A percentile compares a stretch with the other conserved stretches of the same genome.
These are phyloP conservation scores for Syzygium malaccense DNA, from an alignment of 441 rosid species.

Conservation along the genomic window DNA sequence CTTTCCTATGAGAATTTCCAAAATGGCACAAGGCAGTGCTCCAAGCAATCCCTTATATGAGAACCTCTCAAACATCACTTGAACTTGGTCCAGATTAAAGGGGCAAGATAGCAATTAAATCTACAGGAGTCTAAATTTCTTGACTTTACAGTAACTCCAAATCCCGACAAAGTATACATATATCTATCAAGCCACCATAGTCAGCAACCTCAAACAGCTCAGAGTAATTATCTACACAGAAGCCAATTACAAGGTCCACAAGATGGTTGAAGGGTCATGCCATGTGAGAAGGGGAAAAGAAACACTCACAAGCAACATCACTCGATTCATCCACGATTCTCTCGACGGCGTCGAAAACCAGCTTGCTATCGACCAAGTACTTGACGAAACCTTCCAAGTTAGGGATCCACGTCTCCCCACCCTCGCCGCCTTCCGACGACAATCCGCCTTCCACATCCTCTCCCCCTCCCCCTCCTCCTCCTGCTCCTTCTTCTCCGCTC, in stretches of 20 bases:
- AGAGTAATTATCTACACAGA: neutral
- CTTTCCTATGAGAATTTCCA: neutral
- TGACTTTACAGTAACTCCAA: neutral
- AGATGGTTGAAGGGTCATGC: neutral
- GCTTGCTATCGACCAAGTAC: constrained; percentile 76
- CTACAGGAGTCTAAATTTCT: neutral
- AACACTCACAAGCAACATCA: constrained; percentile 74
- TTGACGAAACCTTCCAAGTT: constrained; percentile 61
- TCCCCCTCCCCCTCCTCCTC: neutral
- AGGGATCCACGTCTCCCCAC: constrained; percentile 52
- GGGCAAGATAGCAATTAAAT: neutral
- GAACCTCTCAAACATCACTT: neutral
- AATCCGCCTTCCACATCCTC: neutral
- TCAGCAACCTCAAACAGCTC: neutral
- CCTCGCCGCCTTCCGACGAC: neutral
- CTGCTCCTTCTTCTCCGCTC: neutral
- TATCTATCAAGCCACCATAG: neutral
- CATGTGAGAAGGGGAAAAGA: neutral
- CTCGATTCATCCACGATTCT: constrained; percentile 67
- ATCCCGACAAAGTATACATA: neutral
- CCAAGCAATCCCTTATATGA: neutral
- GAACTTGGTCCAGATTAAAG: neutral
- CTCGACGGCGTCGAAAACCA: constrained; percentile 69
- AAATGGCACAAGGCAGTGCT: neutral
- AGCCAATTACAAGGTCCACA: neutral